Evolutionary conservation across 2,329 filamentous ascomycete genomes (phyloP).

Genomic region (Beauveria pseudobassiana): DNA sequence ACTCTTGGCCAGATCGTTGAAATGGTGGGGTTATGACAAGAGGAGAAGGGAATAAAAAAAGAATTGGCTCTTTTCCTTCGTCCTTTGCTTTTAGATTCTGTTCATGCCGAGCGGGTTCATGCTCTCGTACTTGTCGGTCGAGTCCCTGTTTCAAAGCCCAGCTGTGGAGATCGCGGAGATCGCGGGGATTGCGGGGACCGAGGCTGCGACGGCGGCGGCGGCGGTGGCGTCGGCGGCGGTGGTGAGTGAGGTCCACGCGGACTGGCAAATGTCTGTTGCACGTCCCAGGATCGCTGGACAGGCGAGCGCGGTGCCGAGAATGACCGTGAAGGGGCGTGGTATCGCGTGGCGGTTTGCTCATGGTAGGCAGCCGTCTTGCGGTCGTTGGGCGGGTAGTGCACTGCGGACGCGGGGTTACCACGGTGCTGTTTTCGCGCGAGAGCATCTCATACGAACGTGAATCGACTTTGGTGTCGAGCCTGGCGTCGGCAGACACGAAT

Average conservation of each 20-base stretch:
- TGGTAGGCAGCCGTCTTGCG: conserved; percentile 49
- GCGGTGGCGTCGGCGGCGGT: not conserved
- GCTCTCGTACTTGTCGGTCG: conserved; percentile 24
- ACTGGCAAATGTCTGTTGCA: conserved; percentile 31
- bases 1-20: not conserved
- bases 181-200: not conserved
- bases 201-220: not conserved
- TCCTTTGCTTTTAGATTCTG: conserved; percentile 31
- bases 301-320: conserved; percentile 50
- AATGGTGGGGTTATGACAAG: not conserved
- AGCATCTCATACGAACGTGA: conserved; percentile 77
- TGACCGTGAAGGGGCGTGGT: conserved; percentile 46
- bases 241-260: conserved; percentile 13
- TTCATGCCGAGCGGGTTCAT: conserved; percentile 53
- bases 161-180: not conserved
- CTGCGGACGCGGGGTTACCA: conserved; percentile 43
- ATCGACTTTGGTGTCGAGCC: conserved; percentile 52
- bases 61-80: too few relatives aligned
- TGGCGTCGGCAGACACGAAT: conserved; percentile 83
- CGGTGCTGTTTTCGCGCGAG: conserved; percentile 46
- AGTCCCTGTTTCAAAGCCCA: conserved; percentile 15
- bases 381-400: conserved; percentile 26
- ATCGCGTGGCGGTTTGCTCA: conserved; percentile 41
- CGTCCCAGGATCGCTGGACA: conserved; percentile 34
- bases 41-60: not conserved